Evolutionary conservation across 164 flowering plant species (phyloP).

Genomic region (Taxillus chinensis): DNA sequence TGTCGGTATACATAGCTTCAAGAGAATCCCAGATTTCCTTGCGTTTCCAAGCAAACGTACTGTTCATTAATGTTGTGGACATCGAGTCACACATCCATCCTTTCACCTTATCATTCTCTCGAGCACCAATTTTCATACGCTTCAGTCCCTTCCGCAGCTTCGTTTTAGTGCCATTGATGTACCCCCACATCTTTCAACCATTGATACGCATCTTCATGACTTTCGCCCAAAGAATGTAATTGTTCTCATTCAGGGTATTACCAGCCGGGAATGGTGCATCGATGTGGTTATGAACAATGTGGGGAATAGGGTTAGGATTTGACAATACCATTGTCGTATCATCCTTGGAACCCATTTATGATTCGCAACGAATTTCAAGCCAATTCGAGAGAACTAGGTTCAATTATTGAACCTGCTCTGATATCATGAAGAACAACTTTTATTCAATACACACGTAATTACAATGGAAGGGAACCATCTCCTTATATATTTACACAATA

Average conservation of each 20-base stretch:
- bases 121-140: background rate
- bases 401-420: background rate
- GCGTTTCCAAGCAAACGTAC: background rate
- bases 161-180: background rate
- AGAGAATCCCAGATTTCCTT: constrained; percentile 5
- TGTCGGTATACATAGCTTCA: constrained; percentile 2
- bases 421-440: background rate
- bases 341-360: background rate
- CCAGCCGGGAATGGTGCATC: background rate
- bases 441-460: too few relatives aligned
- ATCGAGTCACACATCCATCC: background rate
- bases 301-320: background rate
- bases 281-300: background rate
- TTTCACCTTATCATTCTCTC: background rate
- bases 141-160: background rate
- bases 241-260: background rate
- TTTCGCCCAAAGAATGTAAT: background rate
- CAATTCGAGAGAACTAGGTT: background rate
- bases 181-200: background rate
- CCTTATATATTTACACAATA: too few relatives aligned
- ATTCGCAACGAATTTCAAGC: too few relatives aligned
- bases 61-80: background rate
- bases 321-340: background rate
- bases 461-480: too few relatives aligned
- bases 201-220: background rate